Percentiles rank a stretch among this genome's conserved stretches.
Conservation (phyloP, 1,284 basidiomycete species). For the Ustilago tritici region DNA sequence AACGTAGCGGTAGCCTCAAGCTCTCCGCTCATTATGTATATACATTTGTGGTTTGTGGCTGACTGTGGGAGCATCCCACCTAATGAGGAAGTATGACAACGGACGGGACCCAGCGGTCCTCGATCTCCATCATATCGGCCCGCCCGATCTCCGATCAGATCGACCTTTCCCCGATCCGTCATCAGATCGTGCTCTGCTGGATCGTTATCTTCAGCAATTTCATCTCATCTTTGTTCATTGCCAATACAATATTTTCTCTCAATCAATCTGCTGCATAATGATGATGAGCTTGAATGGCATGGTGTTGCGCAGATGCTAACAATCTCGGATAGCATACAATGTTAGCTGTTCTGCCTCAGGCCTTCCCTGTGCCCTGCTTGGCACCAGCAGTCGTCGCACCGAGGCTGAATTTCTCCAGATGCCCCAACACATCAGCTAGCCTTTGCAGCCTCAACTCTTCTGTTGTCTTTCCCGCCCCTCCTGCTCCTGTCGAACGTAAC, state of each 20-base stretch:
- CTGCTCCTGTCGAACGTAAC: neutral
- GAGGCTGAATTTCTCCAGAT: slow-evolving; percentile 37
- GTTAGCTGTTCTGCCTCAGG: neutral
- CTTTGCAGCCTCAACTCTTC: slow-evolving; percentile 35
- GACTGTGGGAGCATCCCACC: no score
- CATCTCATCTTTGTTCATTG: neutral
- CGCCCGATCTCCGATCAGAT: no score
- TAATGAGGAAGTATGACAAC: no score
- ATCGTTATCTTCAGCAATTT: neutral
- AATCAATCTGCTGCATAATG: neutral
- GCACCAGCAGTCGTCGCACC: slow-evolving; percentile 3
- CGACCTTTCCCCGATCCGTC: no score
- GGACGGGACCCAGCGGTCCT: no score
- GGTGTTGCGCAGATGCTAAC: neutral
- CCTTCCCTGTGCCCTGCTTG: slow-evolving; percentile 6
- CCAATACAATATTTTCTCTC: neutral
- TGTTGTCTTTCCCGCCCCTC: slow-evolving; percentile 13
- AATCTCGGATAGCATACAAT: neutral
- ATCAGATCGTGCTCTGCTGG: no score
- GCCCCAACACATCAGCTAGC: slow-evolving; percentile 35
- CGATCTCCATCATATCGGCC: no score
- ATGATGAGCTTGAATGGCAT: neutral
- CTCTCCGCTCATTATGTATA: no score
- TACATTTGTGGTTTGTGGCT: no score
- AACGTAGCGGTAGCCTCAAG: no score